Conservation (phyloP, 2,329 filamentous ascomycete species). For the Aspergillus ochraceus region DNA sequence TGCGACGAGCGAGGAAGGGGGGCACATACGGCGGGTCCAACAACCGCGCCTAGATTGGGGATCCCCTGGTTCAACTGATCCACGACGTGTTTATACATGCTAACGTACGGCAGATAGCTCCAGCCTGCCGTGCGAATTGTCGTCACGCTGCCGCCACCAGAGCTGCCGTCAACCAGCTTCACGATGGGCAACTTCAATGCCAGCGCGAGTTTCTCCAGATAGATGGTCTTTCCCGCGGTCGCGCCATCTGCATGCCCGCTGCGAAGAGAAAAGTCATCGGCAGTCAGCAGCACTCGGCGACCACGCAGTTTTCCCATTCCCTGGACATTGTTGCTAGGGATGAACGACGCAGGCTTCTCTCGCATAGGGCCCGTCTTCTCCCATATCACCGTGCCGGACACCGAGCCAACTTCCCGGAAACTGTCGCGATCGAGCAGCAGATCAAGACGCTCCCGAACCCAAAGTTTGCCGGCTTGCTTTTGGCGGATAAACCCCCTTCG, state of each 20-base stretch:
- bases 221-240: constrained; percentile 58
- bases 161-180: constrained; percentile 65
- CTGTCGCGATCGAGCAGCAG: constrained; percentile 57
- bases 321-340: constrained; percentile 64
- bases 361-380: constrained; percentile 40
- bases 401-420: constrained; percentile 61
- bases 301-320: constrained; percentile 56
- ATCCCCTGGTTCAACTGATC: constrained; percentile 63
- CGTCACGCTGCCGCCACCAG: constrained; percentile 63
- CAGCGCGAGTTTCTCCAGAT: constrained; percentile 62
- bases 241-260: constrained; percentile 66
- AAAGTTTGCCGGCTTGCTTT: constrained; percentile 64
- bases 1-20: background rate
- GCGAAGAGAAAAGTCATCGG: constrained; percentile 64
- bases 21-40: constrained; percentile 56
- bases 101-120: constrained; percentile 61
- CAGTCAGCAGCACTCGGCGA: constrained; percentile 59
- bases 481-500: constrained; percentile 63
- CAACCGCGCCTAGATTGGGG: constrained; percentile 62
- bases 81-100: constrained; percentile 54
- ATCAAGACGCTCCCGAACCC: constrained; percentile 63
- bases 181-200: constrained; percentile 59
- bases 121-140: constrained; percentile 57
- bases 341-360: constrained; percentile 50
- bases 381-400: constrained; percentile 62